These are phyloP conservation scores for Thraustochytrium striatum DNA, from an alignment of 352 stramenopile species.

Conservation along the genomic window DNA sequence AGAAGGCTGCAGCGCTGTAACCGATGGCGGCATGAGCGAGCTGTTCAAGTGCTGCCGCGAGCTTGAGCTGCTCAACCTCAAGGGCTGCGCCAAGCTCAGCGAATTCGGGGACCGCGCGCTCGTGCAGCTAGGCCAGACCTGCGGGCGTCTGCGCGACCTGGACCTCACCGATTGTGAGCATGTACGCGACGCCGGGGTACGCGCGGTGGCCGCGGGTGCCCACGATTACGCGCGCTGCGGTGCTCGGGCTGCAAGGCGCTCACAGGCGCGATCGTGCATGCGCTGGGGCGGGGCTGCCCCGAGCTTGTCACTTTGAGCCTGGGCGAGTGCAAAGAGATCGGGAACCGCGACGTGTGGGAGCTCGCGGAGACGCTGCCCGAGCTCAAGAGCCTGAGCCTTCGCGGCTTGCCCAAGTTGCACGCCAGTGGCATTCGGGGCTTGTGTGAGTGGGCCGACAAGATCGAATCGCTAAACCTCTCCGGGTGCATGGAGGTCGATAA, in stretches of 20 bases:
- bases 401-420: conserved; percentile 67
- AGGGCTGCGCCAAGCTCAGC: conserved; percentile 68
- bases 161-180: conserved; percentile 80
- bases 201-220: conserved; percentile 74
- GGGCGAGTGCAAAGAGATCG: conserved; percentile 71
- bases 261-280: conserved; percentile 66
- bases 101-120: conserved; percentile 86
- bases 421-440: conserved; percentile 65
- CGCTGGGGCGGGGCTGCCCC: conserved; percentile 68
- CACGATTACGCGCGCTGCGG: conserved; percentile 71
- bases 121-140: conserved; percentile 75
- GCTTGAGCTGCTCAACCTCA: conserved; percentile 66
- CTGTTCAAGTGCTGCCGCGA: conserved; percentile 31
- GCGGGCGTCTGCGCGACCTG: conserved; percentile 66
- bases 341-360: conserved; percentile 65
- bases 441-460: conserved; percentile 58
- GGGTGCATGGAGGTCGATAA: conserved; percentile 72
- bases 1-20: conserved; percentile 37
- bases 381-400: conserved; percentile 75
- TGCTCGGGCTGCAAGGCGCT: conserved; percentile 76
- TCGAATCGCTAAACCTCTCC: conserved; percentile 70
- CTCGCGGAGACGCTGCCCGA: conserved; percentile 61
- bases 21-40: conserved; percentile 42
- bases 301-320: conserved; percentile 70
- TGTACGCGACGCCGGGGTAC: conserved; percentile 69